Conservation (phyloP, 139 green algal species). For the Asterochloris sp. region DNA sequence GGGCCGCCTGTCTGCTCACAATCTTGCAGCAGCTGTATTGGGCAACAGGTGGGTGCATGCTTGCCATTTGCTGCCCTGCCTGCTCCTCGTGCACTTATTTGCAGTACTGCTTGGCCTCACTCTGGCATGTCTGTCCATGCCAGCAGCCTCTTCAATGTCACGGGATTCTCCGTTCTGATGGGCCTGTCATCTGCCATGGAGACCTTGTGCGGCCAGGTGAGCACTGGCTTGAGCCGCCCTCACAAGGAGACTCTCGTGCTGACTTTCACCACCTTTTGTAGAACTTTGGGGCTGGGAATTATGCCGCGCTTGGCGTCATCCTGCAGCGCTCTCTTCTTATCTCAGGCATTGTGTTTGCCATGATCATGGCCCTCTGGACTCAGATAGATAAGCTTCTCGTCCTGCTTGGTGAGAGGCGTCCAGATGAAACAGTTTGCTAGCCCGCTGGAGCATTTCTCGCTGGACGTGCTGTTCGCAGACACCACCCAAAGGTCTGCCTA, state of each 20-base stretch:
- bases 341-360: conserved; percentile 32
- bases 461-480: too few relatives aligned
- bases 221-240: neutral
- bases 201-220: conserved; percentile 64
- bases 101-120: too few relatives aligned
- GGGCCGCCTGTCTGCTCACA: conserved; percentile 12
- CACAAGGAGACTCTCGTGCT: neutral
- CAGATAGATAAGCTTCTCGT: conserved; percentile 40
- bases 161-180: conserved; percentile 48
- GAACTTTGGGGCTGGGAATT: conserved; percentile 64
- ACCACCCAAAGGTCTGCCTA: too few relatives aligned
- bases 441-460: too few relatives aligned
- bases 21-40: conserved; percentile 45
- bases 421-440: too few relatives aligned
- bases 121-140: too few relatives aligned
- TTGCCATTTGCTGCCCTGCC: too few relatives aligned
- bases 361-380: conserved; percentile 56
- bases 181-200: conserved; percentile 64
- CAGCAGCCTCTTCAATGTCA: conserved; percentile 65
- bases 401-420: conserved; percentile 20
- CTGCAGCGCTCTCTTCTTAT: conserved; percentile 64
- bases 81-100: too few relatives aligned
- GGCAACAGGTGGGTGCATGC: conserved; percentile 19
- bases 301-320: conserved; percentile 55
- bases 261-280: neutral